phyloP scores from a whole-genome alignment of 2,329 filamentous ascomycete genomes.

The Ilyonectria destructans region DNA sequence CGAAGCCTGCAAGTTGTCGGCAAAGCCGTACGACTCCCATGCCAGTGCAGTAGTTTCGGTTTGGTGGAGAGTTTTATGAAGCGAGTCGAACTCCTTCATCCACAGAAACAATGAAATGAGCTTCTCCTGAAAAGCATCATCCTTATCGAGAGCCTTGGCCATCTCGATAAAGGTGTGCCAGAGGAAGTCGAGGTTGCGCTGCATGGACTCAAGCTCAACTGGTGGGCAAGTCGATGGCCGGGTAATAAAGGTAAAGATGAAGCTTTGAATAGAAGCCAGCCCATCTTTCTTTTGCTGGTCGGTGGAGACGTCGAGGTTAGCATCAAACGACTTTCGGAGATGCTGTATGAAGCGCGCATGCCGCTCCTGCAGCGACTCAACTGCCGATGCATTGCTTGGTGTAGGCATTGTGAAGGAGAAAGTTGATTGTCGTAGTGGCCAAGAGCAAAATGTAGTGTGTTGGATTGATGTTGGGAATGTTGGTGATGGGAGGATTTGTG shows the following conservation, averaged over 20 bases:
- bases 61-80: background rate
- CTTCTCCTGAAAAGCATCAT: constrained; percentile 15
- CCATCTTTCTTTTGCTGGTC: background rate
- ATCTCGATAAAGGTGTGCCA: background rate
- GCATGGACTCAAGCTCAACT: background rate
- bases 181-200: background rate
- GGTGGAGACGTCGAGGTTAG: background rate
- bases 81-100: constrained; percentile 10
- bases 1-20: constrained; percentile 4
- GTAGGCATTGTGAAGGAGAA: background rate
- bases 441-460: too few species aligned
- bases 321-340: background rate
- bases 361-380: background rate
- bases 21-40: constrained; percentile 30
- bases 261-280: background rate
- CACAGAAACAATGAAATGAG: constrained; percentile 17
- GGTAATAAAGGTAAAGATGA: background rate
- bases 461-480: too few species aligned
- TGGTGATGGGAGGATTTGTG: too few species aligned
- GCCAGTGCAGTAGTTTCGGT: rapidly evolving
- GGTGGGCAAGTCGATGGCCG: background rate
- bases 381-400: background rate
- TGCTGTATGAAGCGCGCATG: background rate
- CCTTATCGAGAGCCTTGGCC: background rate
- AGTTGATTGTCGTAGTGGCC: too few species aligned